phyloP scores from a whole-genome alignment of 176 grass and related monocot species.

The Triticum dicoccoides region DNA sequence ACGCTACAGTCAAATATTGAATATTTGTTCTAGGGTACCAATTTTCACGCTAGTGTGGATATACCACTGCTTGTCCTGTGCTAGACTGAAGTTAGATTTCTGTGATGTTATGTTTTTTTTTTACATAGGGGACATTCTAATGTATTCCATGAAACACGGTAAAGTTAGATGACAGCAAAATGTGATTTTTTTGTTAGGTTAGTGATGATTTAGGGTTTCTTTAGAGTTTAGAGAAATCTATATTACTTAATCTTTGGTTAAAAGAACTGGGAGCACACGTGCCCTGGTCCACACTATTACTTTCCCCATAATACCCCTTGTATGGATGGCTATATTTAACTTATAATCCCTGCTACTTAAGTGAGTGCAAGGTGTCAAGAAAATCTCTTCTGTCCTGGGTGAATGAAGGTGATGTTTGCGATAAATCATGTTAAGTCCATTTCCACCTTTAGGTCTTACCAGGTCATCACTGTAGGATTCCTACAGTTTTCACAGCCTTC shows the following conservation, averaged over 20 bases:
- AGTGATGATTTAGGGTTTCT: not conserved
- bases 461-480: not conserved
- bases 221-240: not conserved
- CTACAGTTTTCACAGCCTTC: not conserved
- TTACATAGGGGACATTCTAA: not conserved
- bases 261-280: not conserved
- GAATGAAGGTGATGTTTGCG: not conserved
- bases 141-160: not conserved
- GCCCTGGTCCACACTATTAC: not conserved
- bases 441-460: not conserved
- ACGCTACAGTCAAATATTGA: not conserved
- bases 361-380: not conserved
- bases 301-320: not conserved
- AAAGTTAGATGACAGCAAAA: not conserved
- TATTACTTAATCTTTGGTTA: not conserved
- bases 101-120: not conserved
- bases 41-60: not conserved
- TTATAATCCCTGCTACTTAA: not conserved
- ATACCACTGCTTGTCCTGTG: not conserved
- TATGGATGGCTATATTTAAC: not conserved
- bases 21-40: not conserved
- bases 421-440: not conserved
- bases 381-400: not conserved
- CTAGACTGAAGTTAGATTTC: not conserved
- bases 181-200: not conserved